Base-by-base conservation (phyloP, 2,329 filamentous ascomycete genomes). In the Davidsoniella virescens region DNA sequence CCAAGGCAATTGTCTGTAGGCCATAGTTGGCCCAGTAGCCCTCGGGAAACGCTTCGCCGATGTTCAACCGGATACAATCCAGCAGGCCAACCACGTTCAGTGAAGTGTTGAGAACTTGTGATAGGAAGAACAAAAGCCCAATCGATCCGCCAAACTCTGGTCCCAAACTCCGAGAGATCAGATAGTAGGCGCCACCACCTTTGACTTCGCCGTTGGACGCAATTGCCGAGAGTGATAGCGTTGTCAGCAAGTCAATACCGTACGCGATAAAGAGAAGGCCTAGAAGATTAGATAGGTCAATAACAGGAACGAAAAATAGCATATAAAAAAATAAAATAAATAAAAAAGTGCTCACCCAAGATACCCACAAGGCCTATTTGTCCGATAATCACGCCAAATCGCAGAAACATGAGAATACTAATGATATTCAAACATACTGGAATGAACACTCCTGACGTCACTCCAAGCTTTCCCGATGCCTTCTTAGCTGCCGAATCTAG, bases 121-220 rank as follows among this genome's bases (percentile, higher is more conserved):
- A 85, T n/a, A 93, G 70, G 61, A 92, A 94, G 64, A 93, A 93
- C 10, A 94, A 76, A 20, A 93, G 73, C 2, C 87, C 87, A 55
- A 94, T 93, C 1, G 84, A 87, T 14, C 87, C 87, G 23, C 87
- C 87, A 61, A 94, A 94, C 59, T 94, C 87, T 5, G 87, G 86
- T 0, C 87, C 87, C 3, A 94, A 67, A 42, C 84, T 88, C 54
- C 87, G 75, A 5, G 86, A 93, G 52, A 94, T 93, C 51, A 94
- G 69, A 59, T 90, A 94, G 61, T 94, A 94, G 37, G 87, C 85
- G 47, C 87, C 87, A 12, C 87, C 87, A 12, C 86, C 87, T 57
- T 85, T 80, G 51, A 94, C 87, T 44, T 87, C 88, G 23, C 87
- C 87, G 62, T 94, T 94, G 2, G 85, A 88, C 33, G 87, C 87